These are phyloP conservation scores for Salvia rosmarinus DNA, from an alignment of 257 asterid species.

Conservation along the genomic window DNA sequence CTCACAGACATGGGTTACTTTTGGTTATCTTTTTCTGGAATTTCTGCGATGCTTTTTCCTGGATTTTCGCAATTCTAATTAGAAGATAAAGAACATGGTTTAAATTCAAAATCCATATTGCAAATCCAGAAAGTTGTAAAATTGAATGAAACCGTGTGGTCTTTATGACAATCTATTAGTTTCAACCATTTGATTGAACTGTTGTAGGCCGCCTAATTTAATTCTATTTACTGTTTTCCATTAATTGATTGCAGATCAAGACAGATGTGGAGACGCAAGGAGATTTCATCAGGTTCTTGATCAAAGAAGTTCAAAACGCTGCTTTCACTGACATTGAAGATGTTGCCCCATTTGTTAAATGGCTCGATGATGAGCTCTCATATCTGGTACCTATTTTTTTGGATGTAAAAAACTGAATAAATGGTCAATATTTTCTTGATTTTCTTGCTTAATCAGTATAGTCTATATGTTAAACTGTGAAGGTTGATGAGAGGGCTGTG, in stretches of 20 bases:
- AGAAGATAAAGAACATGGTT: constrained; percentile 55
- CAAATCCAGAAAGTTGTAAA: constrained; percentile 32
- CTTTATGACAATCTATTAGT: constrained; percentile 36
- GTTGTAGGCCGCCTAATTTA: constrained; percentile 17
- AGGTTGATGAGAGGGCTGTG: constrained; percentile 99
- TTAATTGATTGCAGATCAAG: constrained; percentile 66
- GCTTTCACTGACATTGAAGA: constrained; percentile 88
- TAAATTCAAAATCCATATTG: constrained; percentile 50
- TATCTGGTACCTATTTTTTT: constrained; percentile 59
- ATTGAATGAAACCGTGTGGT: constrained; percentile 44
- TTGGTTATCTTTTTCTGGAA: constrained; percentile 43
- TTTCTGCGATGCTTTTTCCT: constrained; percentile 36
- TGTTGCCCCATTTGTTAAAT: constrained; percentile 89
- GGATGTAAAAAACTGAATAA: too few relatives aligned
- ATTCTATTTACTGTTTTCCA: neutral
- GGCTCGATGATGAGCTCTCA: constrained; percentile 99
- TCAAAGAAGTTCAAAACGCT: constrained; percentile 89
- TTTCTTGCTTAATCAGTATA: neutral
- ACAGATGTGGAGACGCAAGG: constrained; percentile 96
- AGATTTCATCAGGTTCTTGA: constrained; percentile 85
- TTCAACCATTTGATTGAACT: constrained; percentile 29
- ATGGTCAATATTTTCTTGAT: neutral
- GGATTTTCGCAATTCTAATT: constrained; percentile 38
- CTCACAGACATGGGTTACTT: constrained; percentile 48
- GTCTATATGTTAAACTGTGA: neutral